Conservation (phyloP, 306 rosid genomes). For the Ammopiptanthus mongolicus region DNA sequence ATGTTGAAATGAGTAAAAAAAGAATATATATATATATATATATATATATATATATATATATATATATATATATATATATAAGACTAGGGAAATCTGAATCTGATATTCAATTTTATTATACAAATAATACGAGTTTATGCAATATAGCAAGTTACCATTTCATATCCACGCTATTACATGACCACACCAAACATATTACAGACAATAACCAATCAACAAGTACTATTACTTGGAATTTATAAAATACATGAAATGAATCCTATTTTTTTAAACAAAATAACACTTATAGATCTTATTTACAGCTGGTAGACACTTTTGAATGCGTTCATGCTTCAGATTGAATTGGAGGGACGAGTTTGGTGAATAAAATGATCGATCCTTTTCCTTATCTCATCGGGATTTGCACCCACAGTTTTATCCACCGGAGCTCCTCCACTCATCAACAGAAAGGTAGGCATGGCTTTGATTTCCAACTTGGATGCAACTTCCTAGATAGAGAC, state of each 20-base stretch:
- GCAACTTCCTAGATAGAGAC: conserved; percentile 36
- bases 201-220: conserved; percentile 9
- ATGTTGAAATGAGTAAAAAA: too few relatives aligned
- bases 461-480: conserved; percentile 41
- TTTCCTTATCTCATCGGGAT: conserved; percentile 35
- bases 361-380: conserved; percentile 13
- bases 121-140: background rate
- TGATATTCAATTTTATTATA: background rate
- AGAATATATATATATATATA: too few relatives aligned
- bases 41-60: too few relatives aligned
- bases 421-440: conserved; percentile 33
- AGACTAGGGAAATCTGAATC: too few relatives aligned
- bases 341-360: background rate
- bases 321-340: conserved; percentile 6
- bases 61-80: too few relatives aligned
- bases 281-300: background rate
- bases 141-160: background rate
- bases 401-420: conserved; percentile 41
- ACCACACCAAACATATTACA: conserved; percentile 16
- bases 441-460: conserved; percentile 40
- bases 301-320: background rate
- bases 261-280: background rate
- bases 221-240: background rate
- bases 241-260: background rate
- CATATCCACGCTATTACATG: background rate